Conservation (phyloP, 2,329 filamentous ascomycete species). For the Talaromyces sp. region DNA sequence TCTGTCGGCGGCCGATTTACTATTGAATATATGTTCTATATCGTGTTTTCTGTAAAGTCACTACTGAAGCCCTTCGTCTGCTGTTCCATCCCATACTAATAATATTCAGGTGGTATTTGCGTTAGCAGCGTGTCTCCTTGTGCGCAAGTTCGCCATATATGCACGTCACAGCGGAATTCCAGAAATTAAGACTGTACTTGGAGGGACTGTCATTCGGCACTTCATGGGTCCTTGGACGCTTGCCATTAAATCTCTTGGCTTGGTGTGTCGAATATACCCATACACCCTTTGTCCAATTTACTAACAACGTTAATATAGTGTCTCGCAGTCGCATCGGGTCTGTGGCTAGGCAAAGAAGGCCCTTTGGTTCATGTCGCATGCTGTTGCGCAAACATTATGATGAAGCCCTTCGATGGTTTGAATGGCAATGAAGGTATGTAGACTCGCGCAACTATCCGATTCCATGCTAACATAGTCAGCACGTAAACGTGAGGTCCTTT, state of each 20-base stretch:
- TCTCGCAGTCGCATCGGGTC: slow-evolving; percentile 85
- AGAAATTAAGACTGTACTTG: slow-evolving; percentile 94
- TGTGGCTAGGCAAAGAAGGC: slow-evolving; percentile 97
- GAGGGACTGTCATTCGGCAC: slow-evolving; percentile 86
- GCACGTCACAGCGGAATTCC: slow-evolving; percentile 95
- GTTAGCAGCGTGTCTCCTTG: slow-evolving; percentile 73
- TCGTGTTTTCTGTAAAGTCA: slow-evolving; percentile 71
- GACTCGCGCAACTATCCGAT: not conserved
- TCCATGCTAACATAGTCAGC: slow-evolving; percentile 54
- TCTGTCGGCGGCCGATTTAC: slow-evolving; percentile 74
- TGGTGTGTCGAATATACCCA: slow-evolving; percentile 58
- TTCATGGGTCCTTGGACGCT: slow-evolving; percentile 90
- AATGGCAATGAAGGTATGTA: slow-evolving; percentile 79
- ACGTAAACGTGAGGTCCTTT: slow-evolving; percentile 89
- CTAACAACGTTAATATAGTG: slow-evolving; percentile 59
- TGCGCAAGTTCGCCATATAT: slow-evolving; percentile 81
- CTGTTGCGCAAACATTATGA: slow-evolving; percentile 92
- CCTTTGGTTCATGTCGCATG: slow-evolving; percentile 95
- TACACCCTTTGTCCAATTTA: no score
- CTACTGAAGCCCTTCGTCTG: not conserved
- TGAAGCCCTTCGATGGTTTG: slow-evolving; percentile 81
- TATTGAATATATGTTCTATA: slow-evolving; percentile 84
- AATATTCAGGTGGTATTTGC: slow-evolving; percentile 70
- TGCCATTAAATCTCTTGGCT: slow-evolving; percentile 82
- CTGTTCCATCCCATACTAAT: slow-evolving; percentile 23